Percentiles rank a stretch among this genome's conserved stretches.
Conservation (phyloP, 768 basidiomycete species). For the Sistotremastrum niveocremeum region DNA sequence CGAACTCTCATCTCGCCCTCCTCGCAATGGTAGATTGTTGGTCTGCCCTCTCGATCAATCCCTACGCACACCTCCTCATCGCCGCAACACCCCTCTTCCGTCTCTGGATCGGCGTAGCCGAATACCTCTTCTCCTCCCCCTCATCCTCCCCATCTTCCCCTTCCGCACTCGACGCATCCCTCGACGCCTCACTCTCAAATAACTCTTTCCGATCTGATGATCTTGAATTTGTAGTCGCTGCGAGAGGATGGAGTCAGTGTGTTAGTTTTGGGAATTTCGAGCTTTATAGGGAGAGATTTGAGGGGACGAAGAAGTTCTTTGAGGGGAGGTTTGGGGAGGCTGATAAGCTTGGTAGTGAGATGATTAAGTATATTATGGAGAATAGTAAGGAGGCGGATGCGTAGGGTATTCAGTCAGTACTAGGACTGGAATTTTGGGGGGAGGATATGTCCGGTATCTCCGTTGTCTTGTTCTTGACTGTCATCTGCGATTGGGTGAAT, state of each 20-base stretch:
- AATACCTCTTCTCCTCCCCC: constrained; percentile 76
- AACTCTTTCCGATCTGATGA: constrained; percentile 78
- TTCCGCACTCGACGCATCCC: constrained; percentile 47
- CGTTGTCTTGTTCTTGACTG: too few relatives aligned
- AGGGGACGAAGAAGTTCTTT: constrained; percentile 71
- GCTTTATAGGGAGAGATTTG: constrained; percentile 69
- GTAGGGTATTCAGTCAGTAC: too few relatives aligned
- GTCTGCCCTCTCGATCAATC: constrained; percentile 76
- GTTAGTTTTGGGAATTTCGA: constrained; percentile 89
- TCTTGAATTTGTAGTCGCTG: constrained; percentile 86
- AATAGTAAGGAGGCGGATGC: constrained; percentile 13
- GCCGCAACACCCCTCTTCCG: constrained; percentile 95
- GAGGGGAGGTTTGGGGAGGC: constrained; percentile 80
- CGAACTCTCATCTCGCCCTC: constrained; percentile 86
- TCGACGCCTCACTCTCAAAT: constrained; percentile 64
- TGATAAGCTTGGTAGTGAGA: constrained; percentile 65
- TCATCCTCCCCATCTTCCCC: neutral
- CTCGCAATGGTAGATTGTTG: constrained; percentile 99
- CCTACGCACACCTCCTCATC: constrained; percentile 80
- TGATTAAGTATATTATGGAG: constrained; percentile 80
- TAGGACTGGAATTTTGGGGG: too few relatives aligned
- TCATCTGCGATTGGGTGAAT: too few relatives aligned
- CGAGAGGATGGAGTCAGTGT: constrained; percentile 92
- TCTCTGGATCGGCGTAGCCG: constrained; percentile 93
- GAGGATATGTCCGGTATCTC: too few relatives aligned